Evolutionary conservation across 345 rosid genomes (phyloP), one percentile per base, ranked within the genome.

Genomic region (Bruguiera gymnorhiza): DNA sequence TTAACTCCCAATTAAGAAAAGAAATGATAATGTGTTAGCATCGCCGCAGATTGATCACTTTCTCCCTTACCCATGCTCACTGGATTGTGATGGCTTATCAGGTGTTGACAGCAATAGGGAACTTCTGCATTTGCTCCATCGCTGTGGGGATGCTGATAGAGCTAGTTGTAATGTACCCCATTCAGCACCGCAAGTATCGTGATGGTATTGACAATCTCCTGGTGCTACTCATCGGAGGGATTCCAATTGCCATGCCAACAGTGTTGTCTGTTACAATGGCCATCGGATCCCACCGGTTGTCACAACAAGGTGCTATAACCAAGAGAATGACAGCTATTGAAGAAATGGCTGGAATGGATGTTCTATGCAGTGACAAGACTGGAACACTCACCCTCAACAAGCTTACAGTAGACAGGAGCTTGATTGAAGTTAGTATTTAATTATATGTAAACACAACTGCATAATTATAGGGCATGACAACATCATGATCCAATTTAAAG

Each of bases 301-400:
- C 97, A 0, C 75, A 90, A 70, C 96, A 90, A 84, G 96, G 93
- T 58, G 92, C 97, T 66, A 88, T 90, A 70, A 86, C 97, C 50
- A 90, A 90, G 83, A 82, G 97, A 74, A 90, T 90, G 97, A 90
- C 97, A 9, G 92, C 97, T 36, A 90, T 90, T 8, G 96, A 90
- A 82, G 97, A 90, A 74, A 90, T 90, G 96, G 93, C 96, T 39
- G 96, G 96, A 56, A 90, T 90, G 91, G 92, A 90, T 78, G 96
- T 90, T 23, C 79, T 88, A 26, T 90, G 97, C 43, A 88, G 97
- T 71, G 97, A 90, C 79, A 90, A 90, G 82, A 90, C 97, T 16
- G 91, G 97, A 62, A 90, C 97, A 68, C 93, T 90, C 26, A 90
- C 97, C 16, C 93, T 90, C 55, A 90, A 90, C 86, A 90, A 88